Percentiles rank a stretch among this genome's conserved stretches.
phyloP scores from a whole-genome alignment of 2,329 filamentous ascomycete species.

The Hirsutella rhossiliensis region DNA sequence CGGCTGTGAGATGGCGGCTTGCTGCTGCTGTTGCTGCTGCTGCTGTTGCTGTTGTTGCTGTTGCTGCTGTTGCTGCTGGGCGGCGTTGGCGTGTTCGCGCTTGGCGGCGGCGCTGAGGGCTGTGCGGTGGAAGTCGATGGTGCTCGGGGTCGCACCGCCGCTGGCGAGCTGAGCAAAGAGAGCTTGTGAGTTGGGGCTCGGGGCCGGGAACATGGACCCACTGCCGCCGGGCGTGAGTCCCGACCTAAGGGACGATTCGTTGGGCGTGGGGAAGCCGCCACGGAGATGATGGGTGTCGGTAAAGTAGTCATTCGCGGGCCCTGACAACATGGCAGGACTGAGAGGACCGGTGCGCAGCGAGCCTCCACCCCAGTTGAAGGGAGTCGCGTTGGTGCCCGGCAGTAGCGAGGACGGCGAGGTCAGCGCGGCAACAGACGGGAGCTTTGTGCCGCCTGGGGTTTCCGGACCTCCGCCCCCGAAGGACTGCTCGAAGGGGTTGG shows the following conservation, averaged over 20 bases:
- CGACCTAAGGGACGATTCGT: constrained; percentile 87
- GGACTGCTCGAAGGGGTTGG: constrained; percentile 94
- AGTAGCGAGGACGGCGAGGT: constrained; percentile 80
- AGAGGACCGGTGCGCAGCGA: constrained; percentile 85
- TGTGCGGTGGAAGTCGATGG: constrained; percentile 88
- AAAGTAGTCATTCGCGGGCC: constrained; percentile 79
- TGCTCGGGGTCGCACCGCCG: constrained; percentile 77
- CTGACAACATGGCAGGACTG: constrained; percentile 94
- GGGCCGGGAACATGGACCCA: constrained; percentile 92
- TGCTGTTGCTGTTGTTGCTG: constrained; percentile 15
- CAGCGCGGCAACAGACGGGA: constrained; percentile 81
- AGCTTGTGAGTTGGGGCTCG: constrained; percentile 76
- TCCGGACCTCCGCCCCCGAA: constrained; percentile 61
- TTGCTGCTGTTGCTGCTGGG: constrained; percentile 17
- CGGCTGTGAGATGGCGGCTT: constrained; percentile 38
- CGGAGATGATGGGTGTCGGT: constrained; percentile 65
- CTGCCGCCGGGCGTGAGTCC: constrained; percentile 89
- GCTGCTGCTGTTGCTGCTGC: constrained; percentile 18
- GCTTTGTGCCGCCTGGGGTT: constrained; percentile 70
- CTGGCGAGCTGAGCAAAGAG: constrained; percentile 69
- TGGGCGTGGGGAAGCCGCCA: constrained; percentile 83
- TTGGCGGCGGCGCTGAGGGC: constrained; percentile 70
- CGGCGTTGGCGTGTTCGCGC: constrained; percentile 31
- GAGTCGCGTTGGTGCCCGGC: constrained; percentile 58
- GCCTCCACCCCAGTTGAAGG: constrained; percentile 69